Percentiles rank a stretch among this genome's conserved stretches.
These are phyloP conservation scores for Tripterygium wilfordii DNA, from an alignment of 177 flowering plant genomes.

Conservation along the genomic window DNA sequence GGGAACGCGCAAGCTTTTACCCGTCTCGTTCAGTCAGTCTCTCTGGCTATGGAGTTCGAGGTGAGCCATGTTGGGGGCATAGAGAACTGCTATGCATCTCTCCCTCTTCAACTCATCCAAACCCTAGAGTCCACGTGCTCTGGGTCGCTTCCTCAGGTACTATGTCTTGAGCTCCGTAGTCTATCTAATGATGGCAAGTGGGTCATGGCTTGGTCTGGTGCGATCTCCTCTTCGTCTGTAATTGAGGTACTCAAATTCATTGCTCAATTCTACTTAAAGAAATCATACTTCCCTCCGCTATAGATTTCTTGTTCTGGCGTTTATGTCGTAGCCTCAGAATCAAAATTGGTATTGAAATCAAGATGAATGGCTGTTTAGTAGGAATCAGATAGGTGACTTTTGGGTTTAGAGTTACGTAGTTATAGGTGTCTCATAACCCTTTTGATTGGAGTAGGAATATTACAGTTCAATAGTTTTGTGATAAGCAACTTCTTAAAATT, in stretches of 20 bases:
- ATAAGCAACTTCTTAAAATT: no score
- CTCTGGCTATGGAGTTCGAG: neutral
- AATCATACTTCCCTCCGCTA: neutral
- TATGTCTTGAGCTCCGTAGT: constrained; percentile 44
- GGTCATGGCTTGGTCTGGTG: constrained; percentile 87
- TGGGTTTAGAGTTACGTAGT: no score
- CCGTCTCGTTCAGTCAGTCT: no score
- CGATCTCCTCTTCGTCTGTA: constrained; percentile 62
- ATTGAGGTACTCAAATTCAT: constrained; percentile 51
- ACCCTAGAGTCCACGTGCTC: neutral
- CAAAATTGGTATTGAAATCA: no score
- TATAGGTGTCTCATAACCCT: no score
- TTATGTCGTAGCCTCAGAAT: no score
- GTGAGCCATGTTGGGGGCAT: neutral
- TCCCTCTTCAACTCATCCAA: neutral
- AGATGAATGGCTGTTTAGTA: no score
- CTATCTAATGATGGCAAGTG: constrained; percentile 27
- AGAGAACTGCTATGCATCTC: neutral
- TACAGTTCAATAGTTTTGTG: no score
- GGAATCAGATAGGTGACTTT: no score
- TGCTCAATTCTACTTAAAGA: no score
- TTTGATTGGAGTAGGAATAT: no score
- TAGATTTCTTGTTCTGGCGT: neutral
- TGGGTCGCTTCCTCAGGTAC: neutral
- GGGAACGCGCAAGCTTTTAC: no score